phyloP scores from a whole-genome alignment of 2,329 filamentous ascomycete genomes.

The Claviceps maximensis region DNA sequence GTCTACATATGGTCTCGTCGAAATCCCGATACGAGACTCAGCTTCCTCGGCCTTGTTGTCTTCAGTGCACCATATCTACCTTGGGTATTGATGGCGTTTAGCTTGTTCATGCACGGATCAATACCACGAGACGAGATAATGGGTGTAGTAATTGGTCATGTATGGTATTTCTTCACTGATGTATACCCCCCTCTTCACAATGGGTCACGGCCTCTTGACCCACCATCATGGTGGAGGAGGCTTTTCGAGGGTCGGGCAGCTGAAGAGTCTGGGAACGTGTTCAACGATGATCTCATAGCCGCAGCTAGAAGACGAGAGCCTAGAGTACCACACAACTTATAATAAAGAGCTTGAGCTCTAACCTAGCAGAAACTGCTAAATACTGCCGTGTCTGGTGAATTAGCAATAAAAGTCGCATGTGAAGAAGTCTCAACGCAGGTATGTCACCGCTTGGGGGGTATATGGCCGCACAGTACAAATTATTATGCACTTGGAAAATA shows the following conservation, averaged over 20 bases:
- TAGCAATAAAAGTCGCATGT: not conserved
- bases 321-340: not conserved
- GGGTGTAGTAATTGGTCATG: slow-evolving; percentile 84
- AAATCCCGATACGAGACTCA: slow-evolving; percentile 83
- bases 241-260: slow-evolving; percentile 54
- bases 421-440: not conserved
- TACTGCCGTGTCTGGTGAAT: too few relatives aligned
- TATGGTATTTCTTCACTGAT: slow-evolving; percentile 97
- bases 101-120: slow-evolving; percentile 75
- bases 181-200: slow-evolving; percentile 87
- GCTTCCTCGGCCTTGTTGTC: slow-evolving; percentile 75
- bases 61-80: slow-evolving; percentile 92
- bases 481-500: not conserved
- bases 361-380: not conserved
- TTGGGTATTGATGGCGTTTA: slow-evolving; percentile 91
- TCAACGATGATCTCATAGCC: slow-evolving; percentile 50
- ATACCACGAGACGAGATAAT: slow-evolving; percentile 94
- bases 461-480: not conserved
- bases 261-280: slow-evolving; percentile 36
- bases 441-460: not conserved
- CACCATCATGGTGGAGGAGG: slow-evolving; percentile 78
- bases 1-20: slow-evolving; percentile 97
- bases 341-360: not conserved
- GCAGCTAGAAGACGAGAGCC: slow-evolving; percentile 29
- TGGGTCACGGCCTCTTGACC: slow-evolving; percentile 74